Base-by-base conservation (phyloP, 164 flowering plant species). In the Nelumbo lutea region DNA sequence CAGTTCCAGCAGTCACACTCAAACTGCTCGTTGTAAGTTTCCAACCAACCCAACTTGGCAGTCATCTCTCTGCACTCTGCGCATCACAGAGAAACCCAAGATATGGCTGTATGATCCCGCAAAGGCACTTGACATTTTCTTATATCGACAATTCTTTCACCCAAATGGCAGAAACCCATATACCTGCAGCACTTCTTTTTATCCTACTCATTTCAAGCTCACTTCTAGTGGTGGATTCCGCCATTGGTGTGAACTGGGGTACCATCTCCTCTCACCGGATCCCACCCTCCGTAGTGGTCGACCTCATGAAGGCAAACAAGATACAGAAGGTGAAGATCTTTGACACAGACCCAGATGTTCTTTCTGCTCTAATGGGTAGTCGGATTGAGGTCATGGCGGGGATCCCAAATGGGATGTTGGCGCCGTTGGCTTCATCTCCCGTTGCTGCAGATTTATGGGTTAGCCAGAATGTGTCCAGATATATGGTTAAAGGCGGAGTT, bases 361-460 rank as follows among this genome's bases (percentile, higher is more conserved):
- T 94, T 1, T 67, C 14, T 39, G 88, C 88, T 66, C 72, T 94
- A 0, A 79, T 70, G 85, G 95, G 95, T 9, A 81, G 78, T 78
- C 88, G 88, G 69, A 86, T 91, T 74, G 75, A 94, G 76, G 93
- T 94, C 45, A 90, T 91, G 96, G 81, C 88, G 53, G 98, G 97
- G 27, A 87, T 94, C 14, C 88, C 90, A n/a, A 94, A 94, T 70
- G 93, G 91, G n/a, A 76, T 90, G 88, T 56, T 91, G 81, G 73
- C 75, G 11, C 3, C 59, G 2, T 61, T 91, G 8, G 75, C 81
- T 73, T 81, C 96, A 0, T 89, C 94, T 11, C 7, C 89, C 62
- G 75, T 53, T 27, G 86, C 86, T 65, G 71, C 90, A 40, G 98
- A 89, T 83, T 70, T 72, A 42, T 93, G 88, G 90, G 91, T 93